Percentiles rank a stretch among this genome's conserved stretches.
Conservation (phyloP, 805 yeast genomes). For the Candida sithepensis region DNA sequence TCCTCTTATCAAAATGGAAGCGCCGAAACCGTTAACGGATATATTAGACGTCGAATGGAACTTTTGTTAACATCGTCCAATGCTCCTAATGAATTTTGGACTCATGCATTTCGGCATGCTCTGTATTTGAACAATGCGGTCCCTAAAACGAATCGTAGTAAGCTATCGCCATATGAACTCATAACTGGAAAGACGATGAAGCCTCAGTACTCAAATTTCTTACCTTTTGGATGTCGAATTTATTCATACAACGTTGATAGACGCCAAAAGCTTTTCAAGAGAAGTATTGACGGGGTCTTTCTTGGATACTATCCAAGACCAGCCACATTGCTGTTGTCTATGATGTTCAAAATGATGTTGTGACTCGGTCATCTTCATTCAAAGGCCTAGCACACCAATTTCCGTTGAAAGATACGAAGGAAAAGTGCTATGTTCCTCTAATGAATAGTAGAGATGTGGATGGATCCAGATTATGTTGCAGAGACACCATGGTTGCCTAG, state of each 20-base stretch:
- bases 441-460: background rate
- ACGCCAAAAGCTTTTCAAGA: background rate
- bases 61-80: background rate
- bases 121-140: background rate
- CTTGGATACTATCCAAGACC: background rate
- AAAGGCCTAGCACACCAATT: background rate
- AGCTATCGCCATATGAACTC: background rate
- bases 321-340: background rate
- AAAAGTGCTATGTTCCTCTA: background rate
- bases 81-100: background rate
- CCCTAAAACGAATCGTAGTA: background rate
- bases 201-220: background rate
- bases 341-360: background rate
- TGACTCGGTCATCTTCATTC: background rate
- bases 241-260: background rate
- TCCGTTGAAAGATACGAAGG: background rate
- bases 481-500: background rate
- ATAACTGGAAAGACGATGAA: background rate
- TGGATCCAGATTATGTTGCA: background rate
- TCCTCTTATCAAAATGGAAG: background rate
- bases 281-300: background rate
- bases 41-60: background rate
- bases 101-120: background rate
- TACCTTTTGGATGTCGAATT: background rate
- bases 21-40: background rate